Evolutionary conservation across 495 filamentous ascomycete species (phyloP).

Genomic region (Pyrenula aspistea): DNA sequence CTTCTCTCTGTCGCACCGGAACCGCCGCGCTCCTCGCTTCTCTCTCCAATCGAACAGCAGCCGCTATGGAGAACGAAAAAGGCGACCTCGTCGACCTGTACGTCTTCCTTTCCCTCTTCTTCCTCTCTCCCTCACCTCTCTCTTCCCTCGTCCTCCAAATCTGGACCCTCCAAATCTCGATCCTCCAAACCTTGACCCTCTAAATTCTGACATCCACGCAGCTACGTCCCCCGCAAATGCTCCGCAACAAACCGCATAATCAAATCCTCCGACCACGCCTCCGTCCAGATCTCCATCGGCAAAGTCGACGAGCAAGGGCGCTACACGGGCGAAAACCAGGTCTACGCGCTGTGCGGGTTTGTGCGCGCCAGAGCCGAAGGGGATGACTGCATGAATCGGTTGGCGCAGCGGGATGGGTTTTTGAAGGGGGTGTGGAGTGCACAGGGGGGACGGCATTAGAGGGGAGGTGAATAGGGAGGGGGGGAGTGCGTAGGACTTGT

Average conservation of each 20-base stretch:
- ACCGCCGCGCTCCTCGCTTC: slow-evolving; percentile 9
- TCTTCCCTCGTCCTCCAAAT: slow-evolving; percentile 2
- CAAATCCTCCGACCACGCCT: slow-evolving; percentile 97
- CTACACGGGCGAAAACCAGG: slow-evolving; percentile 93
- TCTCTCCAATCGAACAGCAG: slow-evolving; percentile 22
- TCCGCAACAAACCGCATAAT: slow-evolving; percentile 94
- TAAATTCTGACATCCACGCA: slow-evolving; percentile 27
- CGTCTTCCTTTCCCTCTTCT: slow-evolving; percentile 16
- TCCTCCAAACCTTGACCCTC: slow-evolving; percentile 7
- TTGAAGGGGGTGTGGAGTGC: slow-evolving; percentile 93
- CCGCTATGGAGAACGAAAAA: slow-evolving; percentile 90
- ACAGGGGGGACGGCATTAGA: slow-evolving; percentile 28
- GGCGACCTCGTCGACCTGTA: slow-evolving; percentile 99
- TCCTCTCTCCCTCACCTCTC: slow-evolving; percentile 8
- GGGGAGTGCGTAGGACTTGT: too few species aligned
- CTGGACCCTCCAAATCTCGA: slow-evolving; percentile 11
- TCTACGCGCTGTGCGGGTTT: slow-evolving; percentile 95
- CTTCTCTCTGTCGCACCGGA: background rate
- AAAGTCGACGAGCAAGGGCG: slow-evolving; percentile 94
- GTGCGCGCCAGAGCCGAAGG: slow-evolving; percentile 94
- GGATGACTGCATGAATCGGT: slow-evolving; percentile 90
- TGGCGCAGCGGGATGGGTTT: slow-evolving; percentile 90
- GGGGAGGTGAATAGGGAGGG: background rate
- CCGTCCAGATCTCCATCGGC: slow-evolving; percentile 78
- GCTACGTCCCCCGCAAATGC: slow-evolving; percentile 99